Evolutionary conservation across 306 rosid genomes (phyloP), one percentile per base, ranked within the genome.

Genomic region (Vicia villosa): DNA sequence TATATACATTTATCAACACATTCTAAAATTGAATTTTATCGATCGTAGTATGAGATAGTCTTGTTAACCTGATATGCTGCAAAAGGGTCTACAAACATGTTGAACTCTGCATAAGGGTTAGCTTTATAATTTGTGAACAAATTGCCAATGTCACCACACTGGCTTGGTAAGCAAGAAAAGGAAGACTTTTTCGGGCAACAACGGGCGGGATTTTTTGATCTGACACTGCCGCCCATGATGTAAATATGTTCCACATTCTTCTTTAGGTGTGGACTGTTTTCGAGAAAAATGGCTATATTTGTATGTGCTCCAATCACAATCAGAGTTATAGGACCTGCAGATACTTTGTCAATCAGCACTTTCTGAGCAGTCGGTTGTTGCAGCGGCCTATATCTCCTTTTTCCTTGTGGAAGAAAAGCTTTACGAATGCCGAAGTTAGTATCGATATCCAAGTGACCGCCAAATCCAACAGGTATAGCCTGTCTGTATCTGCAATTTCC

Each of bases 371-470:
- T 87, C 56, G 84, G 79, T 75, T 94, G 99, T 70, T 51, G 61
- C 47, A 91, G 65, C 40, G 97, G 99, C 51, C 24, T 81, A 45
- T 90, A 94, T 80, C 72, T 84, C 80, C 97, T 89, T 74, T 79
- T 77, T 7, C 99, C 99, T 97, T 88, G 97, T 0, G 97, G 98
- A 76, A 94, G 96, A 76, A 94, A 94, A 60, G 92, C 87, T 82
- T 88, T 94, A 7, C 98, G 75, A 62, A 88, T 61, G 47, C 98
- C 98, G 69, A 8, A 83, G 63, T 85, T 94, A 17, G 96, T 14
- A 79, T 94, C 94, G 13, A 84, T 47, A 58, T 90, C 95, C 42
- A 94, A 62, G 42, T 82, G 81, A 37, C 98, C 98, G 69, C 96
- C 74, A 37, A 42, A 41, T 5, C 98, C 98, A 0, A 73, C 16